Percentiles rank a stretch among this genome's conserved stretches.
Conservation (phyloP, 2,329 filamentous ascomycete genomes). For the Lachnellula cervina region DNA sequence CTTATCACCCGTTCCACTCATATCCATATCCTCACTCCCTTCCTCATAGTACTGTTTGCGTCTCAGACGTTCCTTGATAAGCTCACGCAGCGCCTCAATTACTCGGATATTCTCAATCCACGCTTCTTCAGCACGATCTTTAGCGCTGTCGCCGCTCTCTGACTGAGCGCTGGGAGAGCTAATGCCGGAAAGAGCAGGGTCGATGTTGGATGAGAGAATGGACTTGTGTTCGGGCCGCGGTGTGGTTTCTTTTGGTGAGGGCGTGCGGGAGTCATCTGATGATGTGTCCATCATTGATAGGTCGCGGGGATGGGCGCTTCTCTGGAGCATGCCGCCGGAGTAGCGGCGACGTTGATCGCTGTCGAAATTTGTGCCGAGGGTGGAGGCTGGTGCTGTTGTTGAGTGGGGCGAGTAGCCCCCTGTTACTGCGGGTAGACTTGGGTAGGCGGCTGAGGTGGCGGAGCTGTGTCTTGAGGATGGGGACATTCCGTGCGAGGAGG, state of each 20-base stretch:
- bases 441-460: constrained; percentile 63
- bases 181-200: constrained; percentile 34
- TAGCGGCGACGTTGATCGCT: constrained; percentile 59
- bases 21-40: constrained; percentile 19
- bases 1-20: constrained; percentile 11
- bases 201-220: constrained; percentile 27
- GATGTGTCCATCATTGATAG: constrained; percentile 28
- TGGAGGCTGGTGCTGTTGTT: constrained; percentile 60
- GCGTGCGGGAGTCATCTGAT: constrained; percentile 22
- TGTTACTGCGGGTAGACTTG: constrained; percentile 65
- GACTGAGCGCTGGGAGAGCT: constrained; percentile 53
- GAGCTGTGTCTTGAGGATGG: constrained; percentile 58
- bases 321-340: constrained; percentile 63
- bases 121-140: constrained; percentile 56
- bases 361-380: constrained; percentile 64
- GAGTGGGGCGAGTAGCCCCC: constrained; percentile 65
- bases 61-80: constrained; percentile 53
- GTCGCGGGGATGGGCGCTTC: constrained; percentile 43
- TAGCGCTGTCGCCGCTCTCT: constrained; percentile 46
- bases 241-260: constrained; percentile 26
- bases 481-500: constrained; percentile 62
- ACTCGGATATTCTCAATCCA: constrained; percentile 64
- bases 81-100: constrained; percentile 57
- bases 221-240: constrained; percentile 35
- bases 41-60: constrained; percentile 47